These are phyloP conservation scores for Tanacetum coccineum DNA, from an alignment of 129 eudicot species.

Conservation along the genomic window DNA sequence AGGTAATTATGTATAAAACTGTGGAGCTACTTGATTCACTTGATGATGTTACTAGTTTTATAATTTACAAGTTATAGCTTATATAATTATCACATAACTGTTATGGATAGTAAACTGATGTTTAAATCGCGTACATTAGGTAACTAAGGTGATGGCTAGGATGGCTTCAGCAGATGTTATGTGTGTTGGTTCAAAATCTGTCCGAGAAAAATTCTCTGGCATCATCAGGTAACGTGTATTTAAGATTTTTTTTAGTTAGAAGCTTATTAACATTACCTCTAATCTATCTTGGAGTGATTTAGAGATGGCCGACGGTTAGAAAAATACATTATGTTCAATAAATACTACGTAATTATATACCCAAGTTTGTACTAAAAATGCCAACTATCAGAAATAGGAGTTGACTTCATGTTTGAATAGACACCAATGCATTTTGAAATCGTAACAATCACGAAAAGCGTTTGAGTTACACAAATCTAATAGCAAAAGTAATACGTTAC, in stretches of 20 bases:
- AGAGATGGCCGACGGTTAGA: neutral
- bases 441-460: no score
- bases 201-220: conserved; percentile 86
- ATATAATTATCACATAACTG: no score
- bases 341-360: no score
- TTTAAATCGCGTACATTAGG: conserved; percentile 39
- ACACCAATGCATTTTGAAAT: no score
- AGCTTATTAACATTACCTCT: neutral
- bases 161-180: conserved; percentile 94
- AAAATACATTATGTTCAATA: no score
- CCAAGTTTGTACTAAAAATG: no score
- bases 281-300: conserved; percentile 1
- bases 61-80: neutral
- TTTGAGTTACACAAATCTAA: no score
- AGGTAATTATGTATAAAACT: neutral
- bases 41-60: neutral
- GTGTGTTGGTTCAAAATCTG: conserved; percentile 87
- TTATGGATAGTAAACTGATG: neutral
- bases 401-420: no score
- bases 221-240: conserved; percentile 56
- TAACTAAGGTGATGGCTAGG: conserved; percentile 89
- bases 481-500: no score
- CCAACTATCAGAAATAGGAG: no score
- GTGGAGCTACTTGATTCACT: neutral
- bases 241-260: neutral